Base-by-base conservation (phyloP, 305 asterid species). In the Plantago coronopus region DNA sequence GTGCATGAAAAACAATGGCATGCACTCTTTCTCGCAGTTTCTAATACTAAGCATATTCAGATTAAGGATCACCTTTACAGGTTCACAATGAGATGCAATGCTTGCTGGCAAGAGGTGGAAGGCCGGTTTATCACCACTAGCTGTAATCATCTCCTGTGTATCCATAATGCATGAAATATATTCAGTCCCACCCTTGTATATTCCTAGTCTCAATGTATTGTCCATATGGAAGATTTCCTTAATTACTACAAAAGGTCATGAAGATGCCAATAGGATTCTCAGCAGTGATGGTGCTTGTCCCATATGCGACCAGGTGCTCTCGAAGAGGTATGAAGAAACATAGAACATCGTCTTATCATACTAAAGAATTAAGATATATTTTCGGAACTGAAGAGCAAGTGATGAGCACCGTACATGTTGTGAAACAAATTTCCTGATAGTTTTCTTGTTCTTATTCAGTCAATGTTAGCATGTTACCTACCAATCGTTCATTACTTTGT, bases 71-170 rank as follows among this genome's bases (percentile, higher is more conserved):
- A 62, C 38, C 57, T 38, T n/a, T 63, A 70, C 70, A 72, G 59
- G 68, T 70, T 76, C 42, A 77, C n/a, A 27, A 89, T 89, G 96
- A 89, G 95, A 76, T 89, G 96, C 85, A 89, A 89, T 48, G 88
- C 91, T 17, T 91, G 98, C 83, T 91, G 98, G 98, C 78, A 90
- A 34, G 98, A 91, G 66, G 62, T 91, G 83, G 98, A 91, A 78
- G 91, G 96, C 67, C 85, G 86, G 71, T 96, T 94, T 56, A 64
- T 88, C 54, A 50, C 95, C 74, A 91, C 95, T 66, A 86, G 93
- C 17, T 91, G 98, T 76, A 95, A 96, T 72, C 98, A 88, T 83
- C 76, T 91, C 61, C 67, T 89, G 51, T 91, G 98, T 91, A 91
- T 83, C 88, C 96, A 56, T 54, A 54, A 61, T 51, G 71, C 38